Conservation (phyloP, 192 early-diverging fungal genomes). For the Coemansia aciculifera region DNA sequence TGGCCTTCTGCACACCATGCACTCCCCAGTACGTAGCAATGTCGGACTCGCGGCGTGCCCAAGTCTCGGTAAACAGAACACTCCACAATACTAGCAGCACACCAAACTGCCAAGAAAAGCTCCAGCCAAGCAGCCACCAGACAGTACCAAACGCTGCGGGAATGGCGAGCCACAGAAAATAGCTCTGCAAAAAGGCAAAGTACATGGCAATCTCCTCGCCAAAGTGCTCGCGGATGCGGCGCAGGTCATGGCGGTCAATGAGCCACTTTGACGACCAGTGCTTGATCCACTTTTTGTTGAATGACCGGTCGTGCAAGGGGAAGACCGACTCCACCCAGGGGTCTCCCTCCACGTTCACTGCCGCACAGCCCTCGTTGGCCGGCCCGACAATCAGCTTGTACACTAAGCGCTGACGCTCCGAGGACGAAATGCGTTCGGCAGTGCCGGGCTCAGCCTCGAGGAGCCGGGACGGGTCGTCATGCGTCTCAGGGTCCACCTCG, state of each 20-base stretch:
- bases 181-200: constrained; percentile 93
- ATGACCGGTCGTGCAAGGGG: constrained; percentile 76
- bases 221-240: constrained; percentile 75
- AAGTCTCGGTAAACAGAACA: constrained; percentile 73
- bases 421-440: constrained; percentile 22
- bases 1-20: constrained; percentile 38
- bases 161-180: constrained; percentile 70
- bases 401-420: constrained; percentile 45
- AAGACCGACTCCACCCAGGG: constrained; percentile 66
- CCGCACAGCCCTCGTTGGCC: constrained; percentile 31
- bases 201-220: constrained; percentile 93
- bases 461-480: constrained; percentile 39
- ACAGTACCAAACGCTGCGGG: constrained; percentile 68
- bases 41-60: constrained; percentile 75
- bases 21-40: constrained; percentile 78
- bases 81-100: constrained; percentile 67
- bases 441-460: constrained; percentile 15
- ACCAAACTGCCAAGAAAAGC: constrained; percentile 68
- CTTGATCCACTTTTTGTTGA: constrained; percentile 81
- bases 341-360: constrained; percentile 60
- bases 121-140: constrained; percentile 56
- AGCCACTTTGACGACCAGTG: constrained; percentile 82
- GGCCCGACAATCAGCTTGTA: constrained; percentile 41
- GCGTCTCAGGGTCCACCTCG: constrained; percentile 36
- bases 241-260: constrained; percentile 70